Evolutionary conservation across 176 grass and related monocot genomes (phyloP), one percentile per base, ranked within the genome.

Genomic region (Musa itinerans): DNA sequence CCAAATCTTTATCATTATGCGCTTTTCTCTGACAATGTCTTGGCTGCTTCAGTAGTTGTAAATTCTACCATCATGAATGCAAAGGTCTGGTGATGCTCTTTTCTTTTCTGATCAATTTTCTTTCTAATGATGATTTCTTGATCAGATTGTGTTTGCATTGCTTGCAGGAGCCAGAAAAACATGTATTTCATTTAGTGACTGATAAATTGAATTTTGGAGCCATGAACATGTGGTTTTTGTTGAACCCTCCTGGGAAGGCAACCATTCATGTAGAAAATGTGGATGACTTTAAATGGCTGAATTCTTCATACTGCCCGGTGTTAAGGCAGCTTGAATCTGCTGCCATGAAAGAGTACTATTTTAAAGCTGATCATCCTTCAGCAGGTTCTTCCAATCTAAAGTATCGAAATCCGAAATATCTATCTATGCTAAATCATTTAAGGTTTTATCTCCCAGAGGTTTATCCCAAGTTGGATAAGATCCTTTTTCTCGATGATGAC

Each of bases 211-310:
- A 89, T 65, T 89, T 89, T 53, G 87, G 81, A 59, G 83, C 87
- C 61, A 86, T 89, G 87, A 89, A 83, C 78, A 89, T 89, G 87
- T 89, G 83, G 87, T 89, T 89, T 81, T 80, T 89, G 55, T 82
- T 89, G 74, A 89, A 89, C 82, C 87, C 87, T 26, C 87, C 83
- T 71, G 78, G 80, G 29, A 81, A 86, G 9, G 87, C 87, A 70
- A 71, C 87, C 29, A 86, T 89, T 61, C 77, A 89, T 77, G 87
- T 89, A 64, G 87, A 89, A 80, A 89, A 89, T 78, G 87, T 89
- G 65, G 83, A 89, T 50, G 80, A 89, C 27, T 89, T 89, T 68
- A 89, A 86, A 83, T 89, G 87, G 87, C 77, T 86, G 79, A 89
- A 89, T 71, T 83, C 87, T 51, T 81, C 83, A 15, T 89, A 89